A percentile compares a stretch with the other conserved stretches of the same genome.
Conservation (phyloP, 805 yeast genomes). For the Wickerhamiella cacticola region DNA sequence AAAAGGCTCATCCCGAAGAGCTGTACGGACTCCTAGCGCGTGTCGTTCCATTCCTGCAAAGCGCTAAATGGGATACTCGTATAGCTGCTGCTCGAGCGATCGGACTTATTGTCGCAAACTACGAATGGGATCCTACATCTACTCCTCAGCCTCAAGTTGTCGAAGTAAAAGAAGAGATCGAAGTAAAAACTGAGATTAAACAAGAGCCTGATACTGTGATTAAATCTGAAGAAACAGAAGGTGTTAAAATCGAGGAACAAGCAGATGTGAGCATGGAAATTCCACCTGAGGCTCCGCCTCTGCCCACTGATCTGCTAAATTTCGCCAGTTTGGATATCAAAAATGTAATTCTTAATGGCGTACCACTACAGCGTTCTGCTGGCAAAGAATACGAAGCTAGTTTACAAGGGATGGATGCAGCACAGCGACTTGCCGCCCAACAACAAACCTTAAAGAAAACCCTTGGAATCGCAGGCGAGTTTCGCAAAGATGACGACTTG, state of each 20-base stretch:
- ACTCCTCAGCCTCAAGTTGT: conserved; percentile 9
- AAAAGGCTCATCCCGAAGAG: conserved; percentile 91
- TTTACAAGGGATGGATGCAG: conserved; percentile 31
- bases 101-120: conserved; percentile 79
- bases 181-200: conserved; percentile 20
- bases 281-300: conserved; percentile 21
- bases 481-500: conserved; percentile 27
- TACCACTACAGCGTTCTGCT: conserved; percentile 51
- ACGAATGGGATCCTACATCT: conserved; percentile 68
- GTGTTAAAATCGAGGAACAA: conserved; percentile 20
- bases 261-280: conserved; percentile 17
- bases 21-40: conserved; percentile 68
- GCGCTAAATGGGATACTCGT: conserved; percentile 91
- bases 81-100: conserved; percentile 88
- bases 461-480: conserved; percentile 36
- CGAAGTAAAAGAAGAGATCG: conserved; percentile 10
- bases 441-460: conserved; percentile 35
- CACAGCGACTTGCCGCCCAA: conserved; percentile 40
- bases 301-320: conserved; percentile 22
- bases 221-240: conserved; percentile 21
- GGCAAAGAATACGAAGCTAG: conserved; percentile 37
- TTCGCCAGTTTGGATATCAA: conserved; percentile 31
- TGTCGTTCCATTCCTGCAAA: conserved; percentile 76
- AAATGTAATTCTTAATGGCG: conserved; percentile 31
- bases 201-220: conserved; percentile 11